Evolutionary conservation across 1,139 yeast genomes (phyloP).

Genomic region (Sugiyamaella neomexicana): DNA sequence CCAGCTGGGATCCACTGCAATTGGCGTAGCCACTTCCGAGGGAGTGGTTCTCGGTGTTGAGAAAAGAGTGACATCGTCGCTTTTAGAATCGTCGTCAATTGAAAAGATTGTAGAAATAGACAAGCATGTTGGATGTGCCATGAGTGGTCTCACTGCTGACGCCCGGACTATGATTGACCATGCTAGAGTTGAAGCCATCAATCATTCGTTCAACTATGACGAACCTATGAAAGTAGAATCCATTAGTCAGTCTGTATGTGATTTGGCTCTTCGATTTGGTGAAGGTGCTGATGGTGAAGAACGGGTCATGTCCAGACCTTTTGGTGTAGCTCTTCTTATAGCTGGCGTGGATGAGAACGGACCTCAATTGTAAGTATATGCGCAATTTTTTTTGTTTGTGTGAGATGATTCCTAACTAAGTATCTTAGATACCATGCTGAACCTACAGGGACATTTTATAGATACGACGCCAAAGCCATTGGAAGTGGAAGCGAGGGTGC

Average conservation of each 20-base stretch:
- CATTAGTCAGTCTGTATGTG: conserved; percentile 94
- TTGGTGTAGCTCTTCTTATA: conserved; percentile 94
- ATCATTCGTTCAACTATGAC: conserved; percentile 86
- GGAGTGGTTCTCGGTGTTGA: conserved; percentile 97
- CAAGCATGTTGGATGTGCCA: conserved; percentile 94
- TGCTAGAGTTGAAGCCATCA: conserved; percentile 85
- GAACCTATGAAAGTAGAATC: conserved; percentile 93
- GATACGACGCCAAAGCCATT: conserved; percentile 97
- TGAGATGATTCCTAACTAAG: conserved; percentile 2
- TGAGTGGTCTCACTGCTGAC: conserved; percentile 98
- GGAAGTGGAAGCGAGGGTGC: conserved; percentile 99
- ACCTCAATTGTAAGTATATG: conserved; percentile 61
- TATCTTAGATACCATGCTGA: conserved; percentile 72
- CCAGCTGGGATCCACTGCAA: conserved; percentile 87
- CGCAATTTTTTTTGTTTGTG: neutral
- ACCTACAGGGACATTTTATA: conserved; percentile 96
- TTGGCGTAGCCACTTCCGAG: conserved; percentile 94
- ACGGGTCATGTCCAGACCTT: conserved; percentile 96
- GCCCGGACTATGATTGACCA: conserved; percentile 99
- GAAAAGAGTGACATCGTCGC: conserved; percentile 90
- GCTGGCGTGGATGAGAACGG: conserved; percentile 97
- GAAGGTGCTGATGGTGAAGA: conserved; percentile 99
- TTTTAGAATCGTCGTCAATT: conserved; percentile 88
- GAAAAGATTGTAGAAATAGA: conserved; percentile 97
- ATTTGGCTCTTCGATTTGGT: conserved; percentile 93